Evolutionary conservation across 1,139 yeast genomes (phyloP).

Genomic region (Kodamaea arcana): DNA sequence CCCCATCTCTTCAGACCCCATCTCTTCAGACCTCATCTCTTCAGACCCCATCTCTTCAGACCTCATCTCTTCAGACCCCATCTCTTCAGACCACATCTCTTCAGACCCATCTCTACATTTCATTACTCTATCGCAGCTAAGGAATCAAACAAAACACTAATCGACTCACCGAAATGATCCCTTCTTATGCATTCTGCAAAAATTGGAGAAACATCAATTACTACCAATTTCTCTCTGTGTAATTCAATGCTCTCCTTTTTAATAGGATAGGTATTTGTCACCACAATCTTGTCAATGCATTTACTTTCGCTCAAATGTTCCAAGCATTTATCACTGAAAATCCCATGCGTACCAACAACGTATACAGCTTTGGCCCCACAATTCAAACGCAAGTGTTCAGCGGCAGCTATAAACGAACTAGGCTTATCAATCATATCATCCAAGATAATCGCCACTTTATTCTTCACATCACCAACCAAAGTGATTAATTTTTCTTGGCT

Average conservation of each 20-base stretch:
- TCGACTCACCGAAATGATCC: conserved; percentile 96
- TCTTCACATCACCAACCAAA: conserved; percentile 91
- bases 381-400: conserved; percentile 89
- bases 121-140: conserved; percentile 59
- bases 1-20: no score
- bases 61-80: no score
- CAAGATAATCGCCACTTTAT: conserved; percentile 84
- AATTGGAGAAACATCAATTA: conserved; percentile 90
- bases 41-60: no score
- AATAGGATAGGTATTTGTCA: conserved; percentile 94
- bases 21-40: no score
- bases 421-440: conserved; percentile 98
- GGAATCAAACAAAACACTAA: conserved; percentile 86
- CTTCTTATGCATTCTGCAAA: conserved; percentile 98
- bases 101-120: no score
- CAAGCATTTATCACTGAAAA: conserved; percentile 82
- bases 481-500: conserved; percentile 88
- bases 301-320: conserved; percentile 73
- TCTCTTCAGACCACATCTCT: no score
- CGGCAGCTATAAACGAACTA: conserved; percentile 90
- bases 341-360: conserved; percentile 93
- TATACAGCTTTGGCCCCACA: conserved; percentile 94
- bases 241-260: conserved; percentile 53
- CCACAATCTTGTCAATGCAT: conserved; percentile 84
- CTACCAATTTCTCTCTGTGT: conserved; percentile 61